Percentiles rank a stretch among this genome's conserved stretches.
phyloP scores from a whole-genome alignment of 768 basidiomycete genomes.

The Naganishia vishniacii region DNA sequence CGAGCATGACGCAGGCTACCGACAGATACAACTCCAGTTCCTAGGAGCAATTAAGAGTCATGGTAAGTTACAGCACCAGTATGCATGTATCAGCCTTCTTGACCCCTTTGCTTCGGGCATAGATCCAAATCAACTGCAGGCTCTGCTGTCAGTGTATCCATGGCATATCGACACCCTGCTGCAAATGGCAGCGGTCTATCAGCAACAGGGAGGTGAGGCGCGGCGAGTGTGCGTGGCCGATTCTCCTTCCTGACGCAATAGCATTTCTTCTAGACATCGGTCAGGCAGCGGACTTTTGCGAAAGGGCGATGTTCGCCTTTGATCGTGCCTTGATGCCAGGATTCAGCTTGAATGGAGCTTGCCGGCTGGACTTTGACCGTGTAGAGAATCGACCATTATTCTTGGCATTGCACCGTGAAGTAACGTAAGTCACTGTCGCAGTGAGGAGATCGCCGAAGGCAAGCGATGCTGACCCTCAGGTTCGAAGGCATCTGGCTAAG shows the following conservation, averaged over 20 bases:
- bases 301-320: conserved; percentile 87
- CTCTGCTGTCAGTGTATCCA: conserved; percentile 67
- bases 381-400: conserved; percentile 93
- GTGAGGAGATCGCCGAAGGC: not conserved
- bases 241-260: too few species aligned
- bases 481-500: conserved; percentile 69
- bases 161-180: conserved; percentile 92
- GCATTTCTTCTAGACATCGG: conserved; percentile 73
- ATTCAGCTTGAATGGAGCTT: conserved; percentile 74
- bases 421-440: conserved; percentile 57
- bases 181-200: conserved; percentile 65
- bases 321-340: conserved; percentile 81
- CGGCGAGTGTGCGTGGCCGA: too few species aligned
- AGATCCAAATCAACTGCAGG: conserved; percentile 57
- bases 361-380: conserved; percentile 81
- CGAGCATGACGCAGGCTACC: conserved; percentile 78
- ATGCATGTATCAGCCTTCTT: not conserved
- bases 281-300: conserved; percentile 78
- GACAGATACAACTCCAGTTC: conserved; percentile 71
- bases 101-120: not conserved
- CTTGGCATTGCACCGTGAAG: conserved; percentile 75
- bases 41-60: conserved; percentile 74
- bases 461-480: not conserved
- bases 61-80: conserved; percentile 54
- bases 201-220: conserved; percentile 33